Conservation (phyloP, 805 yeast species). For the Starmerella gropengiesseri region DNA sequence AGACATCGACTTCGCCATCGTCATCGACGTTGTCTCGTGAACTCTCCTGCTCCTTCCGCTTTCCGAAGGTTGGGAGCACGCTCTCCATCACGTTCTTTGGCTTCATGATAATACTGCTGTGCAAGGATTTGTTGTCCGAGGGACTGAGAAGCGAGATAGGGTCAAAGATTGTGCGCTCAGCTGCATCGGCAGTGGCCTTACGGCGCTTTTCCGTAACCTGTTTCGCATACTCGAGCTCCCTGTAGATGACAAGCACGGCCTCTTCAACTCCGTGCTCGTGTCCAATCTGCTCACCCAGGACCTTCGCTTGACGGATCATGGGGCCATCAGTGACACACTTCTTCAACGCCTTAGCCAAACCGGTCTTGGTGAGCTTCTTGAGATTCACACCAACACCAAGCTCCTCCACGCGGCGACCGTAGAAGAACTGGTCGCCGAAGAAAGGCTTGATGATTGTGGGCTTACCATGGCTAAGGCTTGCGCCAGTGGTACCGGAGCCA, state of each 20-base stretch:
- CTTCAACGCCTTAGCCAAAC: constrained; percentile 56
- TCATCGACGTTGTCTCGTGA: neutral
- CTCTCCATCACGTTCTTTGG: neutral
- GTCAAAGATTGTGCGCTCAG: constrained; percentile 5
- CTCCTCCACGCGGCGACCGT: constrained; percentile 78
- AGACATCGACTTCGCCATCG: constrained; percentile 16
- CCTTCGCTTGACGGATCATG: constrained; percentile 55
- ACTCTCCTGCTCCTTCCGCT: constrained; percentile 13
- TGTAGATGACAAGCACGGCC: constrained; percentile 71
- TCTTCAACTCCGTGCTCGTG: constrained; percentile 69
- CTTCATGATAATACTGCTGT: neutral
- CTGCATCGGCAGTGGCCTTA: constrained; percentile 9
- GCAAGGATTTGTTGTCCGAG: neutral
- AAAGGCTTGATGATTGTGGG: constrained; percentile 91
- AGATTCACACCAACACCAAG: constrained; percentile 72
- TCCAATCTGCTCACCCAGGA: constrained; percentile 50
- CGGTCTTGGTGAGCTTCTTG: constrained; percentile 52
- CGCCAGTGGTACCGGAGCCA: constrained; percentile 95
- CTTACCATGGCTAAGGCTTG: constrained; percentile 69
- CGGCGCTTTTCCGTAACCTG: constrained; percentile 20
- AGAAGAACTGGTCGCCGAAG: constrained; percentile 92
- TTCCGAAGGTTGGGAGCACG: neutral
- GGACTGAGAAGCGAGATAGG: constrained; percentile 1
- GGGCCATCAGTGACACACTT: constrained; percentile 56
- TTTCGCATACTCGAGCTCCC: constrained; percentile 56